Percentiles rank a stretch among this genome's conserved stretches.
Evolutionary conservation across 139 green algal genomes (phyloP).

Genomic region (Chlorella sp.): DNA sequence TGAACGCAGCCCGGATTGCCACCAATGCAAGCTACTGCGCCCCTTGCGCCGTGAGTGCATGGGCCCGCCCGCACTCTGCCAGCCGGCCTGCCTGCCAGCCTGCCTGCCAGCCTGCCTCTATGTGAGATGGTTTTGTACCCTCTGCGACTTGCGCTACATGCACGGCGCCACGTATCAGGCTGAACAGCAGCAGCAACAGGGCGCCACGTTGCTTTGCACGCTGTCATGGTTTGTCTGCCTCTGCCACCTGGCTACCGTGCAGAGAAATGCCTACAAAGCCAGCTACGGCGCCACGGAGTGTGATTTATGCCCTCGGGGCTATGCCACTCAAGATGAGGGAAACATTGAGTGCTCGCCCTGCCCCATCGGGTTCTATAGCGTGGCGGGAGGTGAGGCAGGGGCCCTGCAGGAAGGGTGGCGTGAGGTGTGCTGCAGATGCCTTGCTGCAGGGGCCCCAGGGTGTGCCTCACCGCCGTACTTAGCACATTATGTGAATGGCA

Average conservation of each 20-base stretch:
- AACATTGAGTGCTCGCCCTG: neutral
- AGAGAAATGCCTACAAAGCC: neutral
- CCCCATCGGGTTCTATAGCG: neutral
- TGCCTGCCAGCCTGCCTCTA: neutral
- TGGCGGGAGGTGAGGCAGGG: neutral
- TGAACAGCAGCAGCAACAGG: neutral
- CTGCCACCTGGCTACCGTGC: too few relatives aligned
- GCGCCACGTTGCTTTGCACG: too few relatives aligned
- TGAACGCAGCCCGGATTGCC: neutral
- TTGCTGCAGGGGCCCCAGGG: too few relatives aligned
- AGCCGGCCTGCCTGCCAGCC: neutral
- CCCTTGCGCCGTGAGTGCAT: neutral
- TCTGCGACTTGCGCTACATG: neutral
- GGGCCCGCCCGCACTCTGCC: too few relatives aligned
- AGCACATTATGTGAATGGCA: too few relatives aligned
- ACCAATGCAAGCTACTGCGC: neutral
- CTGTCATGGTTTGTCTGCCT: too few relatives aligned
- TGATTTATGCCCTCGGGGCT: neutral
- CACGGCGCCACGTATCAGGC: too few relatives aligned
- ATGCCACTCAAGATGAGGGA: neutral
- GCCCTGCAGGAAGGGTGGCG: neutral
- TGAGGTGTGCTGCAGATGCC: too few relatives aligned
- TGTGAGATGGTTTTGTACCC: neutral
- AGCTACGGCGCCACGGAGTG: neutral
- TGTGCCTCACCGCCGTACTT: too few relatives aligned